Evolutionary conservation across 371 early-diverging fungal species (phyloP), one percentile per base, ranked within the genome.

Genomic region (Syncephalastrum monosporum): DNA sequence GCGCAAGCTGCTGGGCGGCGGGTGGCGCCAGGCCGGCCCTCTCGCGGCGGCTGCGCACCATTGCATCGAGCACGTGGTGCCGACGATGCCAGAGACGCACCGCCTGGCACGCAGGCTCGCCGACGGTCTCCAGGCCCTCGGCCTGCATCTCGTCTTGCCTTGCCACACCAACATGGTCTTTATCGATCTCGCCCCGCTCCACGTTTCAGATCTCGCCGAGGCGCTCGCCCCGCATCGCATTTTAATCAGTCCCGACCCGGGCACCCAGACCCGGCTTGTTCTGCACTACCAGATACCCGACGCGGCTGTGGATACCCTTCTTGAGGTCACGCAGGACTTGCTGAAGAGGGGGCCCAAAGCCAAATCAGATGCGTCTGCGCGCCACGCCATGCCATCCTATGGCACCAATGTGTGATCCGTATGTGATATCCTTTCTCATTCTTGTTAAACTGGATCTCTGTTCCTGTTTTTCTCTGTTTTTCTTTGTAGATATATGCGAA

Each of bases 151-250:
- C 15, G 72, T 64, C 10, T 55, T 80, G 5, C 87, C 87, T 1
- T 83, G 84, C n/a, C 88, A 94, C 3, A 95, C 96, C 14, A 96
- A 94, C 69, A 95, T 95, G 92, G 72, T 95, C 8, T 88, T 89
- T 72, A 55, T 89, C 5, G 87, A 87, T 50, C 65, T 72, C 8
- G 58, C 75, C 3, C 58, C 72, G 0, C 59, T 83, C 2, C 62
- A 63, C 0, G 79, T 80, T 3, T 71, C 73, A n/a, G 77, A 77
- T 8, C 52, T 90, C 45, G 68, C 72, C 3, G 63, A 59, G 3
- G 79, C 61, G 12, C 66, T 89, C n/a, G 65, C 55, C 25, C 56
- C 71, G 51, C 51, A 75, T 8, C 79, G 75, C 8, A 75, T 89
- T 57, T 61, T 69, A 43, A 77, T 87, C 41, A 76, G 76, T 25